Base-by-base conservation (phyloP, 768 basidiomycete genomes). In the Punctularia strigosozonata region DNA sequence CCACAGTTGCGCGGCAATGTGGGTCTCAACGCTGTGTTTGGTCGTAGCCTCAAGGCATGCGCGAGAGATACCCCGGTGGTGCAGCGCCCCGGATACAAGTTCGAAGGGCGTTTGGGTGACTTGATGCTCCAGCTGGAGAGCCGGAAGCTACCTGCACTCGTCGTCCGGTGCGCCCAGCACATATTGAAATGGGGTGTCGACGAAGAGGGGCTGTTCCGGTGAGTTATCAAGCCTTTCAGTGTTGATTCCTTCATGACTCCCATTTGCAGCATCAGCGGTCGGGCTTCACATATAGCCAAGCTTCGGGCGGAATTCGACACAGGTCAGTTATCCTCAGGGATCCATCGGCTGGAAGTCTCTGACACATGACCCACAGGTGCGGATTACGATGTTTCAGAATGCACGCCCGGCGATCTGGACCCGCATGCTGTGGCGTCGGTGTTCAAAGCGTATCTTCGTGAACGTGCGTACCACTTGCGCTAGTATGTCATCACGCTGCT, bases 401-500 rank as follows among this genome's bases (percentile, higher is more conserved):
- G 79, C 45, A 71, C 72, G 36, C 90, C 89, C 19, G 77, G 83
- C 6, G 90, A 97, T 51, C 61, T 97, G 25, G 92, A 97, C 53
- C 92, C 92, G 34, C 90, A 97, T 56, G 87, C 89, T 1, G 91
- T 97, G 5, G 80, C 91, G 15, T 86, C 87, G 19, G 64, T 94
- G 22, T 95, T 94, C 63, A 95, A 94, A 58, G 81, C 87, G 1
- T 97, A 78, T 56, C 65, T 97, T 31, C 81, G 92, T 41, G 90
- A 95, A 71, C 63, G 91, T 94, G 60, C 65, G 91, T 69, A 5
- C 17, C 35, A 12, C 24, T 14, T 19, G 23, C 15, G 21, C 23
- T 24, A 45, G 22, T 39, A 41, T 40, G 4, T 14, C 35, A 36
- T 23, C 30, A 12, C 36, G 32, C 46, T 31, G 47, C 17, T 45